Percentiles rank a stretch among this genome's conserved stretches.
phyloP scores from a whole-genome alignment of 2,329 filamentous ascomycete genomes.

The Didymella pomorum region DNA sequence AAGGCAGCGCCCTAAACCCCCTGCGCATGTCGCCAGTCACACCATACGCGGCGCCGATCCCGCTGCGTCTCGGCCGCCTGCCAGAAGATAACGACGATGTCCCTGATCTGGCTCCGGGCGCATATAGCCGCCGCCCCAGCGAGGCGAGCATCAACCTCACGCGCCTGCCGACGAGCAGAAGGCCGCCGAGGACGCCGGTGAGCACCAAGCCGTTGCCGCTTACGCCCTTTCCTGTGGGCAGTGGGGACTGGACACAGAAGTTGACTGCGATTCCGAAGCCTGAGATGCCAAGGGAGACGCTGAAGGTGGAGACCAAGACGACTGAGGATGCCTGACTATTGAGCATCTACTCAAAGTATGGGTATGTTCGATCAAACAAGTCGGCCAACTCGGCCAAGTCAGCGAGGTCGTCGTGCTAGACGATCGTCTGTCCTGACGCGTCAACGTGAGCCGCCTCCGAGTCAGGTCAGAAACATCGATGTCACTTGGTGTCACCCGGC shows the following conservation, averaged over 20 bases:
- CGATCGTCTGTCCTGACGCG: not conserved
- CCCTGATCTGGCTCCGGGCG: slow-evolving; percentile 13
- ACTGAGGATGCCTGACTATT: slow-evolving; percentile 16
- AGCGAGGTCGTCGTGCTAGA: slow-evolving; percentile 8
- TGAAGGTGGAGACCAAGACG: not conserved
- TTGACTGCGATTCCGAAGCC: slow-evolving; percentile 12
- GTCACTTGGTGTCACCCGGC: too few relatives aligned
- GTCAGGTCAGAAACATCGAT: too few relatives aligned
- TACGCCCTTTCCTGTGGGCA: slow-evolving; percentile 41
- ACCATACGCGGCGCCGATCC: slow-evolving; percentile 24
- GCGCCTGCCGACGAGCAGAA: slow-evolving; percentile 4
- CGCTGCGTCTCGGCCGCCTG: slow-evolving; percentile 11
- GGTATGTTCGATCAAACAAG: slow-evolving; percentile 6
- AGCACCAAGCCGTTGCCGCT: slow-evolving; percentile 42
- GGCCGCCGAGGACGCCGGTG: slow-evolving; percentile 13
- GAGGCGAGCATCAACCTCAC: slow-evolving; percentile 10
- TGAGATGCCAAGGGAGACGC: not conserved
- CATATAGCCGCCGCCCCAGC: slow-evolving; percentile 22
- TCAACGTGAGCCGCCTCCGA: not conserved
- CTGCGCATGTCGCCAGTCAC: slow-evolving; percentile 35
- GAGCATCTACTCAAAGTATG: slow-evolving; percentile 18
- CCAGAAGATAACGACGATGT: slow-evolving; percentile 16
- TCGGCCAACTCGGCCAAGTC: not conserved
- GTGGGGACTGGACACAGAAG: slow-evolving; percentile 5
- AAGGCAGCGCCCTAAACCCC: slow-evolving; percentile 25